These are phyloP conservation scores for Linnemannia elongata DNA, from an alignment of 192 early-diverging fungal species.

Conservation along the genomic window DNA sequence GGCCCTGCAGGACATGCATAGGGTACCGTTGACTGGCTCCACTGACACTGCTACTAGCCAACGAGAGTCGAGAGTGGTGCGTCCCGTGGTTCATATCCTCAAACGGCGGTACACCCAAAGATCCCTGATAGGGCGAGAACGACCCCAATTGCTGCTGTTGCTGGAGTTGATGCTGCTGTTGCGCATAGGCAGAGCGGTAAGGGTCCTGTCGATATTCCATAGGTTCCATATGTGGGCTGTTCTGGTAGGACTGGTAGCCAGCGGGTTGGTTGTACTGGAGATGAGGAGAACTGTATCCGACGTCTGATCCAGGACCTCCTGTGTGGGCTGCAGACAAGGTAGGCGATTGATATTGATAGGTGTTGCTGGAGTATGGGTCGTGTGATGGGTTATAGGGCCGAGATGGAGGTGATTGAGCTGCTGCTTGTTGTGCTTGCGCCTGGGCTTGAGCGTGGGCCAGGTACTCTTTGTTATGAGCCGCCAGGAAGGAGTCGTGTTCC, in stretches of 20 bases:
- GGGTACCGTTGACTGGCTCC: conserved; percentile 17
- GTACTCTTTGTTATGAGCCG: conserved; percentile 23
- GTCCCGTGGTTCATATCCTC: conserved; percentile 21
- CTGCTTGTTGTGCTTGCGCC: conserved; percentile 1
- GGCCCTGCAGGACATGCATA: conserved; percentile 11
- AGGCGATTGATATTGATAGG: conserved; percentile 19
- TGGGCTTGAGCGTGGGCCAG: conserved; percentile 15
- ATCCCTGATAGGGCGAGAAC: conserved; percentile 29
- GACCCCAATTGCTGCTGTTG: conserved; percentile 13
- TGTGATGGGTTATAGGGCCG: conserved; percentile 2
- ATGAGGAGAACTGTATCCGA: background rate
- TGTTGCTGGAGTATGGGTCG: background rate
- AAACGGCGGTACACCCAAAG: background rate
- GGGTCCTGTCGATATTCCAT: conserved; percentile 22
- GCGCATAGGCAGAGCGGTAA: conserved; percentile 40
- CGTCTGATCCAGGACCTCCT: conserved; percentile 1
- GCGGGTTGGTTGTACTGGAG: background rate
- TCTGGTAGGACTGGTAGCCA: background rate
- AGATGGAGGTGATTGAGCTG: background rate
- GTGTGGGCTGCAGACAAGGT: conserved; percentile 6
- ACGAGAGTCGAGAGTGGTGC: conserved; percentile 18
- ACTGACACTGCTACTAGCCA: conserved; percentile 17
- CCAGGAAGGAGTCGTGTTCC: conserved; percentile 42
- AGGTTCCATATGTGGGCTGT: conserved; percentile 5
- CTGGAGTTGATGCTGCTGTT: conserved; percentile 28